Evolutionary conservation across 805 yeast genomes (phyloP).

Genomic region (Lachancea nothofagi): DNA sequence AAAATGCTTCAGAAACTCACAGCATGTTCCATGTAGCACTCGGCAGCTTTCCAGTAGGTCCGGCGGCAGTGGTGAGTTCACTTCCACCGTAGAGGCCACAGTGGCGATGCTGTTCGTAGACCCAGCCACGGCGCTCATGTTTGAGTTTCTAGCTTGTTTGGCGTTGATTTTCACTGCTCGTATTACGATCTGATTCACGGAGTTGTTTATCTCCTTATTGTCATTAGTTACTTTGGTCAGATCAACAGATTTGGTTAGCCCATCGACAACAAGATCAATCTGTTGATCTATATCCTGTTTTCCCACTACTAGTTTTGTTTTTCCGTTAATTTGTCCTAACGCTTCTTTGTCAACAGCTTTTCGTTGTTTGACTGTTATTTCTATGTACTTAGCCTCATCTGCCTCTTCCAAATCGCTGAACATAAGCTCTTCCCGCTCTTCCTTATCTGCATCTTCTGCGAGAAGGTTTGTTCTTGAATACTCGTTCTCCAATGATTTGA

Average conservation of each 20-base stretch:
- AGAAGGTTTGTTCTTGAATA: slow-evolving; percentile 35
- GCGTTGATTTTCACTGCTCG: slow-evolving; percentile 47
- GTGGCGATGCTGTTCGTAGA: slow-evolving; percentile 19
- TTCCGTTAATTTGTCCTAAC: not conserved
- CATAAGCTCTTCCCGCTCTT: slow-evolving; percentile 42
- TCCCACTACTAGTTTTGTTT: not conserved
- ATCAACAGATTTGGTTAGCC: slow-evolving; percentile 23
- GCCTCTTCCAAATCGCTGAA: slow-evolving; percentile 48
- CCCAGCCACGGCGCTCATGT: slow-evolving; percentile 24
- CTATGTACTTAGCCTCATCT: slow-evolving; percentile 47
- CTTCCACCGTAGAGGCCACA: slow-evolving; percentile 27
- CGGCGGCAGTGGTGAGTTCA: slow-evolving; percentile 31
- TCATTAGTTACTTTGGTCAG: slow-evolving; percentile 26
- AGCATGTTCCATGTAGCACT: slow-evolving; percentile 63
- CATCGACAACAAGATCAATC: slow-evolving; percentile 16
- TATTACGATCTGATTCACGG: slow-evolving; percentile 38
- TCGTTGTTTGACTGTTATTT: slow-evolving; percentile 35
- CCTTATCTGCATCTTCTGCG: slow-evolving; percentile 34
- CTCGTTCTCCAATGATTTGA: slow-evolving; percentile 47
- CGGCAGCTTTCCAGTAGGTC: slow-evolving; percentile 46
- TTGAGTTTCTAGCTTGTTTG: slow-evolving; percentile 42
- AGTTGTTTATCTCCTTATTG: slow-evolving; percentile 22
- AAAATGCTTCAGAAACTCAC: slow-evolving; percentile 71
- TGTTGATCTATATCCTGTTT: slow-evolving; percentile 19
- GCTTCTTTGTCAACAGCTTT: slow-evolving; percentile 13